phyloP scores from a whole-genome alignment of 495 filamentous ascomycete species.

The Acidomyces sp. region DNA sequence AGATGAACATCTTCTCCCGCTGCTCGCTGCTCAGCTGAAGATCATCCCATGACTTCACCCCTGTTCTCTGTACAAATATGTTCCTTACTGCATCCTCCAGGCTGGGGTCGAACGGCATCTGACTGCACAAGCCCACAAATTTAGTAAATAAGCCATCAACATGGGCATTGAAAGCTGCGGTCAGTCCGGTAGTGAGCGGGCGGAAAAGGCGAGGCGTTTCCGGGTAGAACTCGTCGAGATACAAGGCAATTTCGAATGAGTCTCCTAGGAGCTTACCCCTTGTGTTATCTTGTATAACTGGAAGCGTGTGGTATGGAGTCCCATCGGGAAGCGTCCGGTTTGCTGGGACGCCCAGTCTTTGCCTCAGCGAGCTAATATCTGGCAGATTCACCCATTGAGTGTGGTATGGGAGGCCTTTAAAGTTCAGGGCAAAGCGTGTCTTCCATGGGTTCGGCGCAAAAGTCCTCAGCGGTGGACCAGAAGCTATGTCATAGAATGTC shows the following conservation, averaged over 20 bases:
- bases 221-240: slow-evolving; percentile 41
- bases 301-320: slow-evolving; percentile 45
- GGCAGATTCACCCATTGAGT: slow-evolving; percentile 42
- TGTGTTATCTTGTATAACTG: slow-evolving; percentile 39
- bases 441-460: slow-evolving; percentile 50
- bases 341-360: slow-evolving; percentile 32
- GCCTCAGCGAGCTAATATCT: slow-evolving; percentile 37
- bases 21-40: slow-evolving; percentile 32
- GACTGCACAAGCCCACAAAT: slow-evolving; percentile 26
- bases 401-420: slow-evolving; percentile 39
- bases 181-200: slow-evolving; percentile 16
- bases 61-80: slow-evolving; percentile 34
- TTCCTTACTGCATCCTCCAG: slow-evolving; percentile 32
- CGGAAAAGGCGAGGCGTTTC: slow-evolving; percentile 32
- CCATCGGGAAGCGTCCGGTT: slow-evolving; percentile 45
- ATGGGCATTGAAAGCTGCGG: slow-evolving; percentile 35
- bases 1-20: slow-evolving; percentile 27
- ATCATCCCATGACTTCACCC: slow-evolving; percentile 34
- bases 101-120: slow-evolving; percentile 36
- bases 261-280: slow-evolving; percentile 38
- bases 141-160: slow-evolving; percentile 40
- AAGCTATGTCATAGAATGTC: slow-evolving; percentile 46
- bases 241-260: slow-evolving; percentile 48
- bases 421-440: slow-evolving; percentile 44
- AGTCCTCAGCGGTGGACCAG: slow-evolving; percentile 27